Conservation (phyloP, 768 basidiomycete species). For the Suillus brevipes region DNA sequence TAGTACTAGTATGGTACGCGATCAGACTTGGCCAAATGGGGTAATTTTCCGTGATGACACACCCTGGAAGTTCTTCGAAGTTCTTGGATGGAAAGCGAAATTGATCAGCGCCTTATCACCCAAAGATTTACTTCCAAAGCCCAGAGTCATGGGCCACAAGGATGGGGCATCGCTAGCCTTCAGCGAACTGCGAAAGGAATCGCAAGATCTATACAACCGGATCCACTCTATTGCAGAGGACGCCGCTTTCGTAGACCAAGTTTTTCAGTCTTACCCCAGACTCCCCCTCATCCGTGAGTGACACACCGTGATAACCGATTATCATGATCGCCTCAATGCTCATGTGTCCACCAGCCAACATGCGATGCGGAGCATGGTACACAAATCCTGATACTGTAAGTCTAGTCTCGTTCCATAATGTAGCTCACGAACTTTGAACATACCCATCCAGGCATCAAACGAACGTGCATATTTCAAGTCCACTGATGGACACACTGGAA, state of each 20-base stretch:
- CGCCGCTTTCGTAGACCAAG: constrained; percentile 60
- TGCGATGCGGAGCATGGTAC: constrained; percentile 95
- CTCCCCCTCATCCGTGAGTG: constrained; percentile 59
- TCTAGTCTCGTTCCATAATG: not conserved
- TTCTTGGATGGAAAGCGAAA: not conserved
- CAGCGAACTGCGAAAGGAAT: constrained; percentile 62
- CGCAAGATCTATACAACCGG: constrained; percentile 81
- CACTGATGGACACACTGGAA: constrained; percentile 82
- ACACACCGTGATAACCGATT: not conserved
- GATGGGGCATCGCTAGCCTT: constrained; percentile 31
- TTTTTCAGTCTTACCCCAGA: constrained; percentile 47
- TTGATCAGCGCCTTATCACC: not conserved
- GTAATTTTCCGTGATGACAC: not conserved
- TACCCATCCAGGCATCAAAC: constrained; percentile 12
- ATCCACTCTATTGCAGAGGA: constrained; percentile 86
- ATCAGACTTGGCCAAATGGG: not conserved
- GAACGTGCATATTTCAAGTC: constrained; percentile 83
- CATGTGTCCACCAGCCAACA: constrained; percentile 63
- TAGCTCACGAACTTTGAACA: constrained; percentile 14
- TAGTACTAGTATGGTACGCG: too few relatives aligned
- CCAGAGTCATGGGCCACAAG: constrained; percentile 4
- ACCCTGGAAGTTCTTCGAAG: too few relatives aligned
- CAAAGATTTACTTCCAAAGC: not conserved
- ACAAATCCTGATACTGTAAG: constrained; percentile 66
- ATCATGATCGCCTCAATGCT: not conserved